Evolutionary conservation across 176 grass and related monocot species (phyloP), one percentile per base, ranked within the genome.

Genomic region (Oryza punctata): DNA sequence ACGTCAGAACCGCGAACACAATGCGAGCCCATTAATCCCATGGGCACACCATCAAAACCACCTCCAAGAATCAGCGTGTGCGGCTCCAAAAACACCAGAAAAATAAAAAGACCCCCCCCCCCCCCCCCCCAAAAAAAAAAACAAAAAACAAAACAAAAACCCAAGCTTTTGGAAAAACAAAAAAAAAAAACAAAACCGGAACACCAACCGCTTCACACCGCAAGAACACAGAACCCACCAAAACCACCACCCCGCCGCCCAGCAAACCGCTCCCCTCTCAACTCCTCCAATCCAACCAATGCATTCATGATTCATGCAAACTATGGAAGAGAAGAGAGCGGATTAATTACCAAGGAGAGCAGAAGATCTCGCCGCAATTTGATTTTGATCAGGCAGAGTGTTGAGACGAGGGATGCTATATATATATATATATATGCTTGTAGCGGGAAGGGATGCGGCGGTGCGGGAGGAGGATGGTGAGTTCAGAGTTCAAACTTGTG

Each of bases 311-410:
- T 35, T 5, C 33, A 35, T 65, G 77, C 15, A 40, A 29, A 32
- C 28, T 71, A 38, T 3, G 38, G 50, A 54, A 6, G 24, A 23
- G n/a, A 50, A 5, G 14, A 24, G 61, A 26, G 27, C 32, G 23
- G 19, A 14, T 13, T 75, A 75, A 23, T 13, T 57, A 75, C 8
- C 30, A 63, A 1, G 24, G 14, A 69, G 8, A 19, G 19, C 1
- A 50, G 47, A 16, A 41, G 40, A 90, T 82, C 66, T 88, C 54
- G 3, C 65, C 50, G 21, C 65, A 77, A 77, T 81, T 80, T 32
- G 27, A 32, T 28, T 38, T 38, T 60, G n/a, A 26, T 30, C 43
- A 26, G 16, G 25, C 3, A 29, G 37, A 78, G 14, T 50, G 47
- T 16, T 30, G 64, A 11, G 24, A 41, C 19, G 32, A 35, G 64